Evolutionary conservation across 164 flowering plant genomes (phyloP), one percentile per base, ranked within the genome.

Genomic region (Euptelea pleiosperma): DNA sequence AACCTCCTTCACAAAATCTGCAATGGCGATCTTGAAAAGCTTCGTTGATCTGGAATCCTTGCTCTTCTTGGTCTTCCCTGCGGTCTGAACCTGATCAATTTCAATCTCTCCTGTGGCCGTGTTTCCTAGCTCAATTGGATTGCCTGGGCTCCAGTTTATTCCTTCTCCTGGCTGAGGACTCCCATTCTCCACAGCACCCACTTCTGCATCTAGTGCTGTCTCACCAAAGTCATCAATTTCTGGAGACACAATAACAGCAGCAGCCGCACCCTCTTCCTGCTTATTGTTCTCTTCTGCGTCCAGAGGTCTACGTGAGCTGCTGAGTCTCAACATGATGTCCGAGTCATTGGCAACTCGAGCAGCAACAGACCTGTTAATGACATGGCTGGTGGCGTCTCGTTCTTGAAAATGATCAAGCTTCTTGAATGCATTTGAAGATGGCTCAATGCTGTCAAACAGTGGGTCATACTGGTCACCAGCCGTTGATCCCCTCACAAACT

Each of bases 1-100:
- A 55, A 90, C 80, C 51, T 93, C 99, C 76, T 93, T 93, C 12
- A 90, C 99, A 80, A 93, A 93, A 70, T 85, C 72, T 31, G 99
- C 96, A 76, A 93, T 68, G 3, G 91, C 76, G 69, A 71, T 57
- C 77, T 77, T 90, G 64, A 90, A 93, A 67, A 79, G 87, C 72
- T 80, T 90, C 84, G 76, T 75, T 50, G 91, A 84, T 69, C 83
- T 74, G 25, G 96, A 80, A 56, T 87, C 96, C 74, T 83, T 88
- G 64, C 72, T 63, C 70, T 79, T 86, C 68, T 77, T 85, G 64
- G 73, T 78, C 75, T 84, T 79, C 55, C 73, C 82, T 25, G 84
- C 61, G 29, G 80, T 42, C 71, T 75, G 82, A 48, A 74, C 73
- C 70, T 82, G 91, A 76, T 83, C 89, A 69, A 82, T 83, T 76